Evolutionary conservation across 345 rosid species (phyloP).

Genomic region (Camelina laxa): DNA sequence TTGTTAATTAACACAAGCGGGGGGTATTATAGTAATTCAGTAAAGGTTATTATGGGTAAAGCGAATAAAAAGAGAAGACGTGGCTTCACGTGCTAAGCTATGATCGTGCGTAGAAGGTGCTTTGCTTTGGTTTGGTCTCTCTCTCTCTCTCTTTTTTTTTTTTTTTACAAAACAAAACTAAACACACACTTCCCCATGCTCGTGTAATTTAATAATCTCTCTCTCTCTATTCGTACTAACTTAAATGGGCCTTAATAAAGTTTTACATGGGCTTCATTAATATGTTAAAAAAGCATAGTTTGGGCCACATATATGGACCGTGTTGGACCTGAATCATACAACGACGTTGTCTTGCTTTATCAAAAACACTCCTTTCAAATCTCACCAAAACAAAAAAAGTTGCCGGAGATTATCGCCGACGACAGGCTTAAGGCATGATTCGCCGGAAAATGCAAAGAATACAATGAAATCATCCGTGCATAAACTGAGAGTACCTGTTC

Average conservation of each 20-base stretch:
- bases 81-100: slow-evolving; percentile 41
- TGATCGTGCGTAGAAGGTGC: slow-evolving; percentile 44
- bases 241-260: neutral
- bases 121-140: neutral
- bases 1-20: neutral
- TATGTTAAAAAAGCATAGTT: neutral
- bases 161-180: neutral
- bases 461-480: slow-evolving; percentile 42
- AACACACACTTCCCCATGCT: slow-evolving; percentile 11
- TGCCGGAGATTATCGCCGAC: too few species aligned
- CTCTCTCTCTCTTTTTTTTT: too few species aligned
- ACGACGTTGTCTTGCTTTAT: neutral
- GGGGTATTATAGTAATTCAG: neutral
- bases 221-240: neutral
- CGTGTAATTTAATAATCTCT: neutral
- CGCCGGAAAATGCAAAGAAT: neutral
- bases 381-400: too few species aligned
- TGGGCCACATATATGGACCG: slow-evolving; percentile 25
- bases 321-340: neutral
- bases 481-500: slow-evolving; percentile 56
- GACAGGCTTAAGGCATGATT: neutral
- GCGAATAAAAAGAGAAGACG: slow-evolving; percentile 32
- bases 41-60: slow-evolving; percentile 24
- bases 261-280: slow-evolving; percentile 15
- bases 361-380: neutral